These are phyloP conservation scores for Anisodus tanguticus DNA, from an alignment of 257 asterid species.

Conservation along the genomic window DNA sequence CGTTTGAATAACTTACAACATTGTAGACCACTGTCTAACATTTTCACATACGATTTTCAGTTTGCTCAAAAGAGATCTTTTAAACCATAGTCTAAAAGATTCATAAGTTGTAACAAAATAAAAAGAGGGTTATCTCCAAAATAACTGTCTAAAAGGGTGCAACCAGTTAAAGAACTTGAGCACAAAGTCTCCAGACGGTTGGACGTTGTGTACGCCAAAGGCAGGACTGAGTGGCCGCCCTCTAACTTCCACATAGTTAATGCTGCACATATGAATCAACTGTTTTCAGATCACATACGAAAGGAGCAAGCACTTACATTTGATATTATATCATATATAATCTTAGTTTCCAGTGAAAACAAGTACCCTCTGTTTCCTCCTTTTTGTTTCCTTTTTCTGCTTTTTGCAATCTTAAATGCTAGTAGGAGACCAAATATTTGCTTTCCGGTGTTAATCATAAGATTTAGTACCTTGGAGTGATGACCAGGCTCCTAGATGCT, in stretches of 20 bases:
- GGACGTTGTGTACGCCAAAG: conserved; percentile 47
- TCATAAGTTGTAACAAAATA: no score
- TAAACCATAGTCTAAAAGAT: no score
- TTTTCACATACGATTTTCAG: no score
- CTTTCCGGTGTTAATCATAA: neutral
- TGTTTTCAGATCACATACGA: neutral
- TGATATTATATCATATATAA: neutral
- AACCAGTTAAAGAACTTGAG: conserved; percentile 31
- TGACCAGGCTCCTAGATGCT: neutral
- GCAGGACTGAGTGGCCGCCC: conserved; percentile 72
- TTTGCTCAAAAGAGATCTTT: no score
- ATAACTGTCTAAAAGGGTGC: no score
- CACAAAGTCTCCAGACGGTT: conserved; percentile 49
- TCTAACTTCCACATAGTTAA: conserved; percentile 60
- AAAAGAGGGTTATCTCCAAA: no score
- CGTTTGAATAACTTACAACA: no score
- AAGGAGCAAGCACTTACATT: no score
- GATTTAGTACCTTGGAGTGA: neutral
- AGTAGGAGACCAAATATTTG: neutral
- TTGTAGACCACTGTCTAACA: no score
- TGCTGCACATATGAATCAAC: conserved; percentile 49
- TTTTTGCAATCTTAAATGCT: neutral
- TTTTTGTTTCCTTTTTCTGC: neutral
- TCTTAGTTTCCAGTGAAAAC: neutral
- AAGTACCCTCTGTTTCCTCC: neutral